Percentiles rank a stretch among this genome's conserved stretches.
Conservation (phyloP, 306 rosid genomes). For the Vachellia collinsii region DNA sequence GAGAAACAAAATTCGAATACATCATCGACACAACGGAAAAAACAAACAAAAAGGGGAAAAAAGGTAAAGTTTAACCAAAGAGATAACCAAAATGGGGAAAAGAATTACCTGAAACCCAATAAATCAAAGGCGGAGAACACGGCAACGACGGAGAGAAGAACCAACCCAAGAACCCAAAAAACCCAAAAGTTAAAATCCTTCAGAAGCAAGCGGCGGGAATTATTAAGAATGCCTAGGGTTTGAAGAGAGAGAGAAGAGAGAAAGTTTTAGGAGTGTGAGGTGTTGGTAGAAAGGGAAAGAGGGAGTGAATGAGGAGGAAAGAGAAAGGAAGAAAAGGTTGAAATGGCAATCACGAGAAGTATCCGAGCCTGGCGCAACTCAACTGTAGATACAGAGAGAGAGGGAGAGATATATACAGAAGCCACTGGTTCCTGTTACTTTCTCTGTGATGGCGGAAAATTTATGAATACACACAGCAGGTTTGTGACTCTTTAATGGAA, state of each 20-base stretch:
- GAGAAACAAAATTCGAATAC: neutral
- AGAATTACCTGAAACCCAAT: constrained; percentile 39
- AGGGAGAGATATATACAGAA: neutral
- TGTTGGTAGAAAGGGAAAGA: constrained; percentile 15
- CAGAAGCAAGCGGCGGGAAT: constrained; percentile 14
- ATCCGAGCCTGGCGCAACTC: constrained; percentile 39
- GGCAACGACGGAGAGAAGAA: constrained; percentile 17
- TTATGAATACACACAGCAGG: neutral
- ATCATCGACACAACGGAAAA: neutral
- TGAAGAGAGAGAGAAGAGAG: constrained; percentile 11
- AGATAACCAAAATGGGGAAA: neutral
- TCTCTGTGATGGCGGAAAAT: constrained; percentile 44
- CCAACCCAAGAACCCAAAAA: constrained; percentile 4
- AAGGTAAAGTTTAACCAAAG: neutral
- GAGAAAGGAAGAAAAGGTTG: constrained; percentile 43
- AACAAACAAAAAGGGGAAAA: neutral
- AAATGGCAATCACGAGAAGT: constrained; percentile 70
- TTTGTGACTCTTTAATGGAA: constrained; percentile 10
- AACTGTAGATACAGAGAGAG: constrained; percentile 23
- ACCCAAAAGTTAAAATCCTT: neutral
- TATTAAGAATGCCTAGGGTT: constrained; percentile 41
- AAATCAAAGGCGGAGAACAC: neutral
- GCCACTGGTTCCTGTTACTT: constrained; percentile 33
- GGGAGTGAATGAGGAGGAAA: constrained; percentile 54
- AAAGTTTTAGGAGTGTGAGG: neutral